Evolutionary conservation across 768 basidiomycete genomes (phyloP).

Genomic region (Tylopilus sp.): DNA sequence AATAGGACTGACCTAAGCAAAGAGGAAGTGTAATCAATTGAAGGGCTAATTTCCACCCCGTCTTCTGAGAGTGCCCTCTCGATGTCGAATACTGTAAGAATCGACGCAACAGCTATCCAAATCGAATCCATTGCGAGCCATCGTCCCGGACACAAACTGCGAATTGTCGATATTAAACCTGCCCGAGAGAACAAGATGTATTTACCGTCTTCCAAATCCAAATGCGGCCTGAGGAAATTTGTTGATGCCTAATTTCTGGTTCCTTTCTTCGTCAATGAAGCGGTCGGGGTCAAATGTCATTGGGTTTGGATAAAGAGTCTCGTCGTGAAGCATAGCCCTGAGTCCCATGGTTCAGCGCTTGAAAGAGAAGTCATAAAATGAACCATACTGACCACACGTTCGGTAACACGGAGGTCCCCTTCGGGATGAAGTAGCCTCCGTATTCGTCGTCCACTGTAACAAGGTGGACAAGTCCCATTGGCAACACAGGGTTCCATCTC

Average conservation of each 20-base stretch:
- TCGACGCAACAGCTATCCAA: constrained; percentile 41
- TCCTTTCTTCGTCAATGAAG: constrained; percentile 28
- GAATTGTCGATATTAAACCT: not conserved
- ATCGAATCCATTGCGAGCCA: constrained; percentile 42
- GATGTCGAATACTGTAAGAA: constrained; percentile 40
- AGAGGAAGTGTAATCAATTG: constrained; percentile 33
- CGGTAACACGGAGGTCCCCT: constrained; percentile 41
- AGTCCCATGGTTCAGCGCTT: constrained; percentile 9
- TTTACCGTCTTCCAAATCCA: constrained; percentile 40
- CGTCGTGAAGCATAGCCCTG: constrained; percentile 43
- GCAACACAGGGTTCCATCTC: constrained; percentile 42
- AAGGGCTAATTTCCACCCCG: constrained; percentile 33
- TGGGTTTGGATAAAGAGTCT: constrained; percentile 38
- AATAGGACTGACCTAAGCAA: constrained; percentile 32
- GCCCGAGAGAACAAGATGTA: not conserved
- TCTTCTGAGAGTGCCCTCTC: constrained; percentile 32
- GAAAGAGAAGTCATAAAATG: constrained; percentile 8
- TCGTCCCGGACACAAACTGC: constrained; percentile 44
- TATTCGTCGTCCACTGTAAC: constrained; percentile 43
- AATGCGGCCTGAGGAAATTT: constrained; percentile 37
- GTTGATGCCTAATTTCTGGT: constrained; percentile 31
- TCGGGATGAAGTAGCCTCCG: constrained; percentile 42
- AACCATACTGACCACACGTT: constrained; percentile 40
- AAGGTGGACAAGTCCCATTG: constrained; percentile 19
- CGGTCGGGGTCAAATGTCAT: constrained; percentile 37